Percentiles rank a stretch among this genome's conserved stretches.
Evolutionary conservation across 2,329 filamentous ascomycete species (phyloP).

Genomic region (Colletotrichum noveboracense): DNA sequence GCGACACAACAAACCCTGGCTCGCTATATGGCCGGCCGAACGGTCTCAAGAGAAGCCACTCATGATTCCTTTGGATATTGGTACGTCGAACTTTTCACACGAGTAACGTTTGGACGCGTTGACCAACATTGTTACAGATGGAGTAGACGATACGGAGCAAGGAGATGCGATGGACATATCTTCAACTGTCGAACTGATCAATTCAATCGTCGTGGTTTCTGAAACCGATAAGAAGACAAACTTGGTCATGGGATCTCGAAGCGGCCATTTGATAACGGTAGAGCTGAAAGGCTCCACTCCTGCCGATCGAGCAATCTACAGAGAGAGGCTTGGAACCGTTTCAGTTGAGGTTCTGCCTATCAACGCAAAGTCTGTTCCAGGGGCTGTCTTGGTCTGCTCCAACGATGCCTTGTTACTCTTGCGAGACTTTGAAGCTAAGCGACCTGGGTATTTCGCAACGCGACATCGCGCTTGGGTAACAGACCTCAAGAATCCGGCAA

Average conservation of each 20-base stretch:
- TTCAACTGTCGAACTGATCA: slow-evolving; percentile 34
- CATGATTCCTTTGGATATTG: slow-evolving; percentile 23
- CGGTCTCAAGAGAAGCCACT: slow-evolving; percentile 1
- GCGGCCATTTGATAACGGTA: slow-evolving; percentile 55
- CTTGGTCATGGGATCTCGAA: slow-evolving; percentile 54
- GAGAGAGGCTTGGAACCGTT: slow-evolving; percentile 40
- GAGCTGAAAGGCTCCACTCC: slow-evolving; percentile 24
- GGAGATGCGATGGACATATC: slow-evolving; percentile 13
- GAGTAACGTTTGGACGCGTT: neutral
- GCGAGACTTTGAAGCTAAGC: slow-evolving; percentile 37
- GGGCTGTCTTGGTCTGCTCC: slow-evolving; percentile 50
- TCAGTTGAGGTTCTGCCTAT: slow-evolving; percentile 38
- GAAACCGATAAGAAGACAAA: slow-evolving; percentile 31
- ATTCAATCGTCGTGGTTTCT: slow-evolving; percentile 44
- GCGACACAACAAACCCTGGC: slow-evolving; percentile 32
- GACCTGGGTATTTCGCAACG: slow-evolving; percentile 35
- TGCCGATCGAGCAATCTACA: slow-evolving; percentile 29
- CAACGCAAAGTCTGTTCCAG: neutral
- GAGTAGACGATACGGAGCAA: neutral
- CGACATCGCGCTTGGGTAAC: slow-evolving; percentile 57
- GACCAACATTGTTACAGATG: neutral
- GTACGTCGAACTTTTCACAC: slow-evolving; percentile 22
- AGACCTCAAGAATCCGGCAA: slow-evolving; percentile 51
- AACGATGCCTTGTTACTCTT: slow-evolving; percentile 52
- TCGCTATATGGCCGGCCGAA: slow-evolving; percentile 33